These are phyloP conservation scores for Claviceps pazoutovae DNA, from an alignment of 2,329 filamentous ascomycete species.

Conservation along the genomic window DNA sequence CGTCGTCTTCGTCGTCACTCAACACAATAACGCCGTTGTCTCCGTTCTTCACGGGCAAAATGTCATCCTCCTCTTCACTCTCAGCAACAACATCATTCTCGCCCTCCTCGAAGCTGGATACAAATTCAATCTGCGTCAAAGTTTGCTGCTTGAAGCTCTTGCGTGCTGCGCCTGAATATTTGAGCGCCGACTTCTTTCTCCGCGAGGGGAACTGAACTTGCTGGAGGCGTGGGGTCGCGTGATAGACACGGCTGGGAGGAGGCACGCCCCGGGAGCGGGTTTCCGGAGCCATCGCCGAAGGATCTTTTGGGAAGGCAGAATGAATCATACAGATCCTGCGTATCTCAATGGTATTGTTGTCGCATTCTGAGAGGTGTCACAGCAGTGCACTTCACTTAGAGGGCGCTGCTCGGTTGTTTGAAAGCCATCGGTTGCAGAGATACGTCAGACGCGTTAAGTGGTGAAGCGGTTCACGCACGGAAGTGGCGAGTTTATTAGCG, in stretches of 20 bases:
- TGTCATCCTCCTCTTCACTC: slow-evolving; percentile 15
- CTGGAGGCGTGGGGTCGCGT: slow-evolving; percentile 22
- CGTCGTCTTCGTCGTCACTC: slow-evolving; percentile 14
- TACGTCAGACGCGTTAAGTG: slow-evolving; percentile 1
- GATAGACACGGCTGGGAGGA: slow-evolving; percentile 24
- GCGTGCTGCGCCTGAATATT: slow-evolving; percentile 18
- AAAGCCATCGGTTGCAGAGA: background rate
- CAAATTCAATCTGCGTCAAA: slow-evolving; percentile 28
- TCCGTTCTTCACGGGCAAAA: slow-evolving; percentile 13
- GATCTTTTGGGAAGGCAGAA: too few species aligned
- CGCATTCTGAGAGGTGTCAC: too few species aligned
- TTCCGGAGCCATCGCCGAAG: slow-evolving; percentile 11
- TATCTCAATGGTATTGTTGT: too few species aligned
- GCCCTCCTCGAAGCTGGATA: slow-evolving; percentile 20
- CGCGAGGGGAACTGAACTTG: slow-evolving; percentile 26
- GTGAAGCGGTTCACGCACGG: background rate
- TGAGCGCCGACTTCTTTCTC: slow-evolving; percentile 17
- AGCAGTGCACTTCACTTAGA: too few species aligned
- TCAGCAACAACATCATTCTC: slow-evolving; percentile 11
- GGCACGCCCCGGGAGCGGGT: slow-evolving; percentile 24
- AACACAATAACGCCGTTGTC: slow-evolving; percentile 12
- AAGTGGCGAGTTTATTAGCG: background rate
- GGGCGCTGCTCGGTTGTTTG: too few species aligned
- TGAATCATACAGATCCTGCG: too few species aligned
- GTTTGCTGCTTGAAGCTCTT: slow-evolving; percentile 25